Base-by-base conservation (phyloP, 805 yeast genomes). In the Kluyveromyces starmeri region DNA sequence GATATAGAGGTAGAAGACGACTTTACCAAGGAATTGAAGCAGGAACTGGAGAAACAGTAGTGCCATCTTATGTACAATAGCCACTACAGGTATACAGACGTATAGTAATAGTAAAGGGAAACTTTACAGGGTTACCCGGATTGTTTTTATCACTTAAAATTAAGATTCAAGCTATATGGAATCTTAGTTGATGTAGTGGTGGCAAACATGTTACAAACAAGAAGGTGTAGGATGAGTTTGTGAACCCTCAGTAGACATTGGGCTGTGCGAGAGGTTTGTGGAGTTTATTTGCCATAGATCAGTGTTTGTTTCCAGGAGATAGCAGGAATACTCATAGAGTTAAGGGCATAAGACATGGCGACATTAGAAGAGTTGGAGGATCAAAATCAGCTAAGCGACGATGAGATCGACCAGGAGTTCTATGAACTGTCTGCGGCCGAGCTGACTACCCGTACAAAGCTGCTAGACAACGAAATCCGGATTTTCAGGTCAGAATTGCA, bases 1-100 rank as follows among this genome's bases (percentile, higher is more conserved):
- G 94, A 89, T 55, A 95, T 86, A 42, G 96, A 88, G 50, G 83
- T 79, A 39, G 92, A 83, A 40, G 96, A 88, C 51, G 85, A 84
- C 45, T 92, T 89, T 61, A 75, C 92, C 27, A 70, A 69, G 42
- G 77, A 72, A 48, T 68, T 89, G 54, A 76, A 78, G 71, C 66
- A 61, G 38, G 78, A 59, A 42, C 34, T 58, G 31, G 53, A 47
- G 14, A 51, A 45, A 33, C 48, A 51, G 36, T 47, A 39, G 29
- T 20, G 8, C 11, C 10, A 20, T 20, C 8, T 20, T 11, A 20
- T 20, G 23, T 23, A 23, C 26, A 6, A 7, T 10, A 23, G 10
- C 23, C 23, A 20, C 23, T 11, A 20, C 23, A 8, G 23, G 8
- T 8, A 8, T 11, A 20, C 11, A 20, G 23, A 12, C n/a, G 10